Conservation (phyloP, 768 basidiomycete genomes). For the Leucogyrophana mollusca region DNA sequence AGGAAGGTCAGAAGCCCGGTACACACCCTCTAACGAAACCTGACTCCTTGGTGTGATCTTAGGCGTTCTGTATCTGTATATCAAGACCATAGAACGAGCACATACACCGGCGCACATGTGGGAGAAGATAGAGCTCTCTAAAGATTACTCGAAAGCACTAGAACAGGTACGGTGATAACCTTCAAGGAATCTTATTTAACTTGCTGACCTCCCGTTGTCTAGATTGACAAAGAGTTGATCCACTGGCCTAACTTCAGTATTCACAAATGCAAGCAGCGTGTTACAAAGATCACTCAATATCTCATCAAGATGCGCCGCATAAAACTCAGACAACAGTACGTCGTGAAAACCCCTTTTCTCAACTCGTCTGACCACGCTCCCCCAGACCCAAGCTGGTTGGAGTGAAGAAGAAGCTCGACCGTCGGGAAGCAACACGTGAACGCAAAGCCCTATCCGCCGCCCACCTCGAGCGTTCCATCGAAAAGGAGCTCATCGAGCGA, state of each 20-base stretch:
- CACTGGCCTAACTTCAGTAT: conserved; percentile 98
- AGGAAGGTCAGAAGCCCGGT: conserved; percentile 64
- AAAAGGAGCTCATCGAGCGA: conserved; percentile 94
- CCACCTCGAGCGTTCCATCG: conserved; percentile 90
- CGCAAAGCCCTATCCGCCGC: conserved; percentile 96
- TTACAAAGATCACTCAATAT: conserved; percentile 99
- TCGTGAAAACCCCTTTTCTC: conserved; percentile 10
- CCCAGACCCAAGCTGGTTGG: conserved; percentile 87
- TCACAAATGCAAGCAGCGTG: conserved; percentile 98
- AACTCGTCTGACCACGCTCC: background rate
- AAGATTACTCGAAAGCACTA: conserved; percentile 92
- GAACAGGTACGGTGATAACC: conserved; percentile 66
- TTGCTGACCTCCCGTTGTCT: background rate
- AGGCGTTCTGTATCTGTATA: conserved; percentile 89
- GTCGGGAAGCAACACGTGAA: conserved; percentile 89
- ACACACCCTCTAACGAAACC: background rate
- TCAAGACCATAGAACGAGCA: conserved; percentile 97
- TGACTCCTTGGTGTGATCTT: background rate
- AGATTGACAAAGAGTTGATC: conserved; percentile 96
- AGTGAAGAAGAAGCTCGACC: conserved; percentile 95
- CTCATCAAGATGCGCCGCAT: conserved; percentile 97
- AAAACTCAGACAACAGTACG: conserved; percentile 83
- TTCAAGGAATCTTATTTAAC: background rate
- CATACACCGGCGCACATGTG: conserved; percentile 97
- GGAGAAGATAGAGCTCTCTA: conserved; percentile 91